Base-by-base conservation (phyloP, 352 stramenopile species). In the Blastocystis sp. region DNA sequence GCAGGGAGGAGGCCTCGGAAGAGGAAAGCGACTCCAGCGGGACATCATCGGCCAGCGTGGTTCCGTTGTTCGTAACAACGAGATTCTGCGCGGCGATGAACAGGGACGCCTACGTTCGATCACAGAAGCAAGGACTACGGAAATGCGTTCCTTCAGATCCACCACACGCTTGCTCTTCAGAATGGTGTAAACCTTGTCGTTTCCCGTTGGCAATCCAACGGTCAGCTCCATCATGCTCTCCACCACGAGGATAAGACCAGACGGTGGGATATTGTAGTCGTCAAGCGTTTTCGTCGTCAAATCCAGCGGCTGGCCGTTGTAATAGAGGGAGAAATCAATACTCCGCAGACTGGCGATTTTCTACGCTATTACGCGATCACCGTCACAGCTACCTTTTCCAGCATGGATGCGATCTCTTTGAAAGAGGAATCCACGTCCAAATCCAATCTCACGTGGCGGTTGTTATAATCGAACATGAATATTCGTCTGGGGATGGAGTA, bases 111-210 rank as follows among this genome's bases (percentile, higher is more conserved):
- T 84, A 84, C n/a, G 48, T n/a, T 52, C 17, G 69, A 45, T 45
- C 43, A 0, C 14, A 41, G 14, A 10, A 0, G 66, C 11, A 17
- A 59, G 23, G 28, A 2, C 41, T 84, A 84, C 74, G 45, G 74
- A 52, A n/a, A 84, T 84, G 19, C 40, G 59, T 53, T 84, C 74
- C 34, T 84, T 84, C 23, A 84, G n/a, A 23, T 84, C 74, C 2
- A 10, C 1, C 7, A 84, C 74, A 28, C 52, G 41, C 41, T 84
- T 84, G n/a, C 28, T 59, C 45, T 69, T 66, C 17, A 45, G 48
- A n/a, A 84, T 84, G 56, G 10, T 69, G 74, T 67, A 84, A 10
- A 59, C 23, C 48, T 84, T 84, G 34, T 84, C 74, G 61, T 84
- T 84, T 1, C 74, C 74, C 1, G 74, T 84, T 3, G 74, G 74